Evolutionary conservation across 2,329 filamentous ascomycete species (phyloP), one percentile per base, ranked within the genome.

Genomic region (Aureobasidium sp.): DNA sequence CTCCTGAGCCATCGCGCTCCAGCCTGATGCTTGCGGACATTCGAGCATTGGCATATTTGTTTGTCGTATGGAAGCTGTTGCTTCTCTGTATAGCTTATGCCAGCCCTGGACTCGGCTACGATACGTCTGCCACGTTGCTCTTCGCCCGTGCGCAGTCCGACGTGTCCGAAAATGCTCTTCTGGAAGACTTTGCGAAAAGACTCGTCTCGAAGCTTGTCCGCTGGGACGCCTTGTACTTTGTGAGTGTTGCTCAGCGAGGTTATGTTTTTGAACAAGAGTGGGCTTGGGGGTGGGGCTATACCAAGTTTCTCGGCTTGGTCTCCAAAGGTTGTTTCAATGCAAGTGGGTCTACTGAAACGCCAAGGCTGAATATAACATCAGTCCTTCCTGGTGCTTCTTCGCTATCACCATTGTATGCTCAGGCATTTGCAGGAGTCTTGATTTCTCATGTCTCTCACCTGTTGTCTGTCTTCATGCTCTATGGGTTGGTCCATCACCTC

Each of bases 181-280:
- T 40, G 40, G 35, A 35, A 49, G n/a, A 23, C 21, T 23, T 59
- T 31, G 43, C 43, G 33, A 27, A 59, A 17, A n/a, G 11, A 23
- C 63, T 67, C n/a, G 65, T 55, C 62, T 73, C 79, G 35, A 83
- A 83, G 45, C 75, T 94, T 61, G 84, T 85, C 7, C 81, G 88
- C 71, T 95, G 90, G 90, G 90, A 95, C 71, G 87, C 86, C 33
- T 78, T 95, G 65, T 94, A 93, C 72, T 93, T 86, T 68, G 76
- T 86, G 61, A 80, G 84, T 65, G 71, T 78, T 46, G 82, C 88
- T 4, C 78, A 78, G 43, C 77, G 81, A 11, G 88, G 87, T 35
- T 85, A 90, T 66, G 60, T 85, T 11, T 88, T 84, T 70, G 90
- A 95, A 74, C 90, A 94, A 74, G 88, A 93, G 73, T 94, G 89